Evolutionary conservation across 1,139 yeast species (phyloP), one percentile per base, ranked within the genome.

Genomic region (Yamadazyma siamensis): DNA sequence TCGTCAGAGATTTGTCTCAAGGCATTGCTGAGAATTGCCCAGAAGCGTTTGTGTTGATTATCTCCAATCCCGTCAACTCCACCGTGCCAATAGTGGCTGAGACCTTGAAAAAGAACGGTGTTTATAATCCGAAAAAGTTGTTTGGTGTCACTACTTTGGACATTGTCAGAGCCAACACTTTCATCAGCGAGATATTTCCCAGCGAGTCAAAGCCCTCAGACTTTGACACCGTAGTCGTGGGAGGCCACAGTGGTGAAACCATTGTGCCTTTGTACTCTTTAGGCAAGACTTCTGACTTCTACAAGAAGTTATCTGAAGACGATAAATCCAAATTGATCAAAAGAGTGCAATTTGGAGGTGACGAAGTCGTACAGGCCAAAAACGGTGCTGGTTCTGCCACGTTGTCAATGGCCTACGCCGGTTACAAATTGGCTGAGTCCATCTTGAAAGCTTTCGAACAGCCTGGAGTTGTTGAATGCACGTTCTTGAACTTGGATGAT

Each of bases 311-410:
- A 49, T 59, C 64, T 32, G 64, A 59, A 28, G 82, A 77, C 42
- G 68, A 74, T 49, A 70, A 78, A 49, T 80, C 86, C 46, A 80
- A 78, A 38, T 75, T 89, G 59, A 77, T 87, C 61, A 77, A 87
- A 76, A 82, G 97, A 72, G 91, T 89, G 56, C 97, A 89, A 71
- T 89, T 88, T 53, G 97, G 96, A 65, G 97, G 97, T 74, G 97
- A 89, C 59, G 97, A 89, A 71, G 97, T 91, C 49, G 97, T 91
- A 59, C 80, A 89, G 74, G 97, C 97, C 53, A 91, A 91, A 79
- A 80, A 85, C 56, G 98, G 98, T 67, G 96, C 96, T 50, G 98
- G 98, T 58, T 88, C 96, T 36, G 98, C 97, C 53, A 91, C 98
- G 45, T 75, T 91, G 58, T 89, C 97, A 38, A 91, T 91, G 98